Evolutionary conservation across 345 rosid genomes (phyloP), one percentile per base, ranked within the genome.

Genomic region (Aquilaria malaccensis): DNA sequence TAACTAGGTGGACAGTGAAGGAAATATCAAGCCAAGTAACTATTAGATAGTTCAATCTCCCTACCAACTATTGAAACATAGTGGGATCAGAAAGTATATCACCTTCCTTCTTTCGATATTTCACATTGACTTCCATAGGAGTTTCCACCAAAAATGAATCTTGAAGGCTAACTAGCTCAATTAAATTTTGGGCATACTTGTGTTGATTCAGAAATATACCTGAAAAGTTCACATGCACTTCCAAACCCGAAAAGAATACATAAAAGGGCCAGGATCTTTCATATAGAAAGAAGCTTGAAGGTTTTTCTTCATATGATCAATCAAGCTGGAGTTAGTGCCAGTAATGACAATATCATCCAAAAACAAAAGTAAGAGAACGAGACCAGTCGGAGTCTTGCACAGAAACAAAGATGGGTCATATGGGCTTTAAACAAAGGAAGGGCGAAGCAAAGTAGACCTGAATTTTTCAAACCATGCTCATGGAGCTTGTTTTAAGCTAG

Each of bases 321-420:
- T 46, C 22, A 50, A 56, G 10, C 1, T 3, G 2, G 22, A 4
- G 11, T 63, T 11, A 4, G 29, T 11, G 1, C 66, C 51, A 22
- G 43, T 63, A 6, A 63, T 52, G 9, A 53, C 30, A 52, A 37
- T 37, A 61, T 49, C 64, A 49, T 60, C 55, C 11, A 60, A 13
- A 60, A 30, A 60, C 0, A 41, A 50, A 0, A 55, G 32, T 1
- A 55, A 37, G 7, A 55, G 31, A 9, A 64, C 46, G 11, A 62
- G 13, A 0, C 14, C 46, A 9, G 14, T 30, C 0, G 47, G 2
- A 12, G 53, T 64, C 14, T 55, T 55, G 32, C 32, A 9, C 10
- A 63, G 12, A 63, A 63, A 61, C 32, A 61, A 54, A 53, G 59
- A 63, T 2, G 37, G 11, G 10, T 54, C 58, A 53, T 47, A 60